Evolutionary conservation across 2,329 filamentous ascomycete species (phyloP).

Genomic region (Sporothrix sp.): DNA sequence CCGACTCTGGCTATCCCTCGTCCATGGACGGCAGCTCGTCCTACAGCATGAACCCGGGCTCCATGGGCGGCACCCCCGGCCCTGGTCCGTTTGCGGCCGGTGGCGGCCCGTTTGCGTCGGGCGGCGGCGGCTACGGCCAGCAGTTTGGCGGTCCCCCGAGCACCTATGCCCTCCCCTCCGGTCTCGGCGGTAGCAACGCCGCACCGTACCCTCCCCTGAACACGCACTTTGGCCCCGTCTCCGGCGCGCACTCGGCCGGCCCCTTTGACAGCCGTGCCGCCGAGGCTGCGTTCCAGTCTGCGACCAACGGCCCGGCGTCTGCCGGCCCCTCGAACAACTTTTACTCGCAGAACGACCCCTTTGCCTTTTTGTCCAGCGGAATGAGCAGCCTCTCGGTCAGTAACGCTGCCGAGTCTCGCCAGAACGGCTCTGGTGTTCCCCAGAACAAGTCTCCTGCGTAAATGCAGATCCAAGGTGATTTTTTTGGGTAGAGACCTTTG

Average conservation of each 20-base stretch:
- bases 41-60: slow-evolving; percentile 77
- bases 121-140: slow-evolving; percentile 52
- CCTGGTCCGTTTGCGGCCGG: slow-evolving; percentile 61
- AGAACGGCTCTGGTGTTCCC: slow-evolving; percentile 49
- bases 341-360: slow-evolving; percentile 58
- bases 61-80: slow-evolving; percentile 76
- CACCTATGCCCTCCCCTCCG: slow-evolving; percentile 81
- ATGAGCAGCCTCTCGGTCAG: slow-evolving; percentile 65
- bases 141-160: slow-evolving; percentile 82
- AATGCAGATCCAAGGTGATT: not conserved
- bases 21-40: slow-evolving; percentile 78
- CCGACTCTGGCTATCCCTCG: slow-evolving; percentile 83
- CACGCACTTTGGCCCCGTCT: slow-evolving; percentile 68
- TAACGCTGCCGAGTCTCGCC: slow-evolving; percentile 47
- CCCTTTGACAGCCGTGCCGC: slow-evolving; percentile 89
- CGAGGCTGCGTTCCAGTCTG: slow-evolving; percentile 87
- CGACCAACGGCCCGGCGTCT: slow-evolving; percentile 69
- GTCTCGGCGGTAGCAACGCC: slow-evolving; percentile 66
- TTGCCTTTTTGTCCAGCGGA: slow-evolving; percentile 67
- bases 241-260: slow-evolving; percentile 70
- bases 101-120: slow-evolving; percentile 55
- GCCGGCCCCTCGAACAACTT: slow-evolving; percentile 67
- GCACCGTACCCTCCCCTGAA: slow-evolving; percentile 75
- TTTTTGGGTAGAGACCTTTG: slow-evolving; percentile 9
- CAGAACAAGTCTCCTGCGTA: slow-evolving; percentile 51